Percentiles rank a stretch among this genome's conserved stretches.
phyloP scores from a whole-genome alignment of 179 eudicot species.

The Spergularia azorica region DNA sequence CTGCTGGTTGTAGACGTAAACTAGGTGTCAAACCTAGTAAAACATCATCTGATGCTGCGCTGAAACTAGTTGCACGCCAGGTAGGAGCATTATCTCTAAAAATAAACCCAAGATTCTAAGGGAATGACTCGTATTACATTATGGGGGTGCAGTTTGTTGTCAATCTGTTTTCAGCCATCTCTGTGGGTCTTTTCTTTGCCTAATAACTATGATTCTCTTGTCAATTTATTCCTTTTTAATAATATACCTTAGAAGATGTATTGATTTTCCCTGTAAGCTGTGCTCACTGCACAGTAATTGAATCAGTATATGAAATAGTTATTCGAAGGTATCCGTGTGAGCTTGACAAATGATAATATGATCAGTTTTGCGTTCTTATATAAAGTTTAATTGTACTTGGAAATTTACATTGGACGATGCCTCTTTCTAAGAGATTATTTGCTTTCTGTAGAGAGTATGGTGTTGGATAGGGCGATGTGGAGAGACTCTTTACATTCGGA shows the following conservation, averaged over 20 bases:
- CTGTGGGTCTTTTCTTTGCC: too few species aligned
- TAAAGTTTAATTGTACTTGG: not conserved
- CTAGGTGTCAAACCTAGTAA: conserved; percentile 91
- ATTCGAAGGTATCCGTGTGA: not conserved
- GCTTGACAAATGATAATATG: not conserved
- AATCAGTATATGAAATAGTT: not conserved
- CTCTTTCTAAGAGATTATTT: not conserved
- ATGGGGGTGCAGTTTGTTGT: conserved; percentile 17
- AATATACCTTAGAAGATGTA: too few species aligned
- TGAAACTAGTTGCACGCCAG: conserved; percentile 76
- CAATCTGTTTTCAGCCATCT: not conserved
- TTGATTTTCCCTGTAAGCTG: too few species aligned
- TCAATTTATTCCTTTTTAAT: not conserved
- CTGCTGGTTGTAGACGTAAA: conserved; percentile 81
- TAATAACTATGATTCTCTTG: not conserved
- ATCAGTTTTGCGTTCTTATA: not conserved
- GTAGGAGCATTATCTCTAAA: conserved; percentile 59
- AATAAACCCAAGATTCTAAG: conserved; percentile 44
- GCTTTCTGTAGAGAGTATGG: too few species aligned
- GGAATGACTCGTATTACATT: conserved; percentile 37
- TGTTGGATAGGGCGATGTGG: too few species aligned
- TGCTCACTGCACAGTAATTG: too few species aligned
- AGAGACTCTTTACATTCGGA: too few species aligned
- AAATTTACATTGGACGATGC: not conserved
- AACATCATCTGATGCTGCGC: conserved; percentile 81